Conservation (phyloP, 2,329 filamentous ascomycete species). For the Fusarium sp. region DNA sequence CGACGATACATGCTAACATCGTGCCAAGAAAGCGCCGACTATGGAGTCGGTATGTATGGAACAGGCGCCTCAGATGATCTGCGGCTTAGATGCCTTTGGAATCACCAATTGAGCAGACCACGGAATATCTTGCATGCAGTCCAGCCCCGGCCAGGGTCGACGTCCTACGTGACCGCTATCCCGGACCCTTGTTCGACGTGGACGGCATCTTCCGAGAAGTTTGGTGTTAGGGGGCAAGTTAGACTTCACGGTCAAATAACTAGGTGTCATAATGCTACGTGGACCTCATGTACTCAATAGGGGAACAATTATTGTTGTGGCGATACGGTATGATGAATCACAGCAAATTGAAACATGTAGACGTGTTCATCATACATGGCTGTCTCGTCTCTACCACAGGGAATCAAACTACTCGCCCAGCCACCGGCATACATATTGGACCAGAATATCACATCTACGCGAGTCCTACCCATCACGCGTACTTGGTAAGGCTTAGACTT, state of each 20-base stretch:
- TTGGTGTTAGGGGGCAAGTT: not conserved
- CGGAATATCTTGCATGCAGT: slow-evolving; percentile 12
- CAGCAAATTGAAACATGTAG: not conserved
- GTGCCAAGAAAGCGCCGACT: not conserved
- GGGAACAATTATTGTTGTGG: not conserved
- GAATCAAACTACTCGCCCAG: not conserved
- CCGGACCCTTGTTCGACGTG: not conserved
- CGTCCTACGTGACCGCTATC: slow-evolving; percentile 3
- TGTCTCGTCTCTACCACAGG: not conserved
- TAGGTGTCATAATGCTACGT: slow-evolving; percentile 18
- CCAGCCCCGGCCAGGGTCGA: not conserved
- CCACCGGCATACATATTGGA: no score
- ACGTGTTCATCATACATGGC: not conserved
- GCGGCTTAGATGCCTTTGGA: slow-evolving; percentile 20
- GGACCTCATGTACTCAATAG: slow-evolving; percentile 1
- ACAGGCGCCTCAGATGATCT: slow-evolving; percentile 29
- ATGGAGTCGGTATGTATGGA: slow-evolving; percentile 12
- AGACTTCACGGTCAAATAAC: slow-evolving; percentile 10
- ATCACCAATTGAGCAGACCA: slow-evolving; percentile 29
- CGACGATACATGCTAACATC: not conserved
- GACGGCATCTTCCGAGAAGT: slow-evolving; percentile 28
- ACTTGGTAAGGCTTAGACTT: slow-evolving; percentile 4
- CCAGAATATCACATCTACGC: not conserved
- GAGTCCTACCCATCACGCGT: not conserved
- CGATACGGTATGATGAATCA: not conserved